Evolutionary conservation across 2,329 filamentous ascomycete species (phyloP).

Genomic region (Microcyclosporella mali): DNA sequence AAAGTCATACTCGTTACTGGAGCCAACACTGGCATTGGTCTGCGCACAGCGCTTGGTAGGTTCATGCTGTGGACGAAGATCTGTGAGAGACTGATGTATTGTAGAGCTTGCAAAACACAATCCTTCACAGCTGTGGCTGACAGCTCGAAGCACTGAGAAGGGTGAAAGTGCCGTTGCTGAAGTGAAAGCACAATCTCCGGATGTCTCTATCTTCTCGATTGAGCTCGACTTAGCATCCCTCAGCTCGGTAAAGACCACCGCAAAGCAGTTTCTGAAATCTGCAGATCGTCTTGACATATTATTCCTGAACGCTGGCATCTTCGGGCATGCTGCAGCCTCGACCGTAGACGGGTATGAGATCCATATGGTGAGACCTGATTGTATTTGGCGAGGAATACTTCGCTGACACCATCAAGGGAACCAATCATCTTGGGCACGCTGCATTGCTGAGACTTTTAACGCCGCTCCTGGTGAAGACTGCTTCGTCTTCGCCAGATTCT

Average conservation of each 20-base stretch:
- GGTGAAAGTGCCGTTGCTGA: background rate
- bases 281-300: slow-evolving; percentile 41
- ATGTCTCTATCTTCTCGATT: slow-evolving; percentile 34
- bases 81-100: background rate
- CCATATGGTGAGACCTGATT: slow-evolving; percentile 31
- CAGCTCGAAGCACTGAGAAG: background rate
- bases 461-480: slow-evolving; percentile 39
- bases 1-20: slow-evolving; percentile 29
- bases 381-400: too few species aligned
- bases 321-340: slow-evolving; percentile 28
- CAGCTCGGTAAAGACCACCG: slow-evolving; percentile 36
- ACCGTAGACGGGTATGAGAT: slow-evolving; percentile 47
- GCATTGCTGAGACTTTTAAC: slow-evolving; percentile 32
- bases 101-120: background rate
- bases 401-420: slow-evolving; percentile 27
- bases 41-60: too few species aligned
- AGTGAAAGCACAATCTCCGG: slow-evolving; percentile 15
- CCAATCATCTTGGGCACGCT: slow-evolving; percentile 48
- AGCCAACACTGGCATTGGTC: slow-evolving; percentile 42
- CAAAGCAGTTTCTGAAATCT: slow-evolving; percentile 32
- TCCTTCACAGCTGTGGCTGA: background rate
- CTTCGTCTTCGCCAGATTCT: slow-evolving; percentile 38
- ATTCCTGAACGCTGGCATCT: slow-evolving; percentile 44
- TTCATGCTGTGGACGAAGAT: too few species aligned
- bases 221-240: slow-evolving; percentile 40